Percentiles rank a stretch among this genome's conserved stretches.
phyloP scores from a whole-genome alignment of 2,329 filamentous ascomycete species.

The Periconia macrospinosa region DNA sequence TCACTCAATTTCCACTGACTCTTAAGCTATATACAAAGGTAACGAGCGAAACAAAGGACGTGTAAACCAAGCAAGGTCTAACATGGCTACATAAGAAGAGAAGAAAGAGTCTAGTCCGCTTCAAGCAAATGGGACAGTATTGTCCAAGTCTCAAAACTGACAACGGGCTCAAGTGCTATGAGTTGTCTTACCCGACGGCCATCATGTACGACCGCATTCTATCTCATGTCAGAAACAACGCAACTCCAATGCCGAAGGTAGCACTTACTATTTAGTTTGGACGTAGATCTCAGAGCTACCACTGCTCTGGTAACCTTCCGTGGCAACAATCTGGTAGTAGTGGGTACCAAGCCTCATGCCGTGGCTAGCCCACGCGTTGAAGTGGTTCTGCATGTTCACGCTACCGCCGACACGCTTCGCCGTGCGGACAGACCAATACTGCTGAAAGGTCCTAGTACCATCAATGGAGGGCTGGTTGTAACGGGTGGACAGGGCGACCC shows the following conservation, averaged over 20 bases:
- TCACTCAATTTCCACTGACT: background rate
- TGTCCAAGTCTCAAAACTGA: background rate
- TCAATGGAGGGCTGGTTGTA: slow-evolving; percentile 56
- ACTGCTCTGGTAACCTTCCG: slow-evolving; percentile 49
- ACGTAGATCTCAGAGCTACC: slow-evolving; percentile 7
- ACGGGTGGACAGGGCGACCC: slow-evolving; percentile 53
- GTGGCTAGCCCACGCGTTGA: slow-evolving; percentile 26
- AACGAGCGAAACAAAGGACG: background rate
- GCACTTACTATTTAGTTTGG: background rate
- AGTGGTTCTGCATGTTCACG: slow-evolving; percentile 30
- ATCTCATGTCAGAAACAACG: background rate
- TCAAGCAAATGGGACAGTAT: background rate
- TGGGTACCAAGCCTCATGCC: slow-evolving; percentile 21
- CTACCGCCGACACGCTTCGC: slow-evolving; percentile 52
- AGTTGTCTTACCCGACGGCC: background rate
- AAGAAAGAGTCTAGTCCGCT: background rate
- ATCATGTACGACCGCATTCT: background rate
- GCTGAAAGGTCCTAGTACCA: slow-evolving; percentile 55
- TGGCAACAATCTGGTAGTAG: slow-evolving; percentile 48
- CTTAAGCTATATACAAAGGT: background rate
- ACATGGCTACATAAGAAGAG: background rate
- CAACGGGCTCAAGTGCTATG: background rate
- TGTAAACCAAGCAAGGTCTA: background rate
- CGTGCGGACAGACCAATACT: slow-evolving; percentile 57
- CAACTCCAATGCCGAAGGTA: background rate